Evolutionary conservation across 202 grass and related monocot genomes (phyloP).

Genomic region (Setaria italica): DNA sequence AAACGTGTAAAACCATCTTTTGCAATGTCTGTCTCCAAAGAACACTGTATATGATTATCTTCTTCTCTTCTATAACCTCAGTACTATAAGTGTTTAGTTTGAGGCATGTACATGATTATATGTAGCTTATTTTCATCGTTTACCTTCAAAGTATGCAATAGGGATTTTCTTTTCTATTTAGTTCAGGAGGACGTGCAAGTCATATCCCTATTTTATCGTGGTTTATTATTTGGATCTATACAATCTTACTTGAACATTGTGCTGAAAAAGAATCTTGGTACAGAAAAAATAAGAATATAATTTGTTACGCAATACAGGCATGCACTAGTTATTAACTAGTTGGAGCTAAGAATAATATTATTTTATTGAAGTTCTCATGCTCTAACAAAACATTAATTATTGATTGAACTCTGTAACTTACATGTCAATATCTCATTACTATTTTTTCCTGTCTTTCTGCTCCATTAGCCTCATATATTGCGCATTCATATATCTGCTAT

Average conservation of each 20-base stretch:
- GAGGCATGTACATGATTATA: neutral
- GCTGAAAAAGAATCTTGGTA: neutral
- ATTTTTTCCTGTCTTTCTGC: neutral
- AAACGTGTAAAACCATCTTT: neutral
- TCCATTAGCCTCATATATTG: neutral
- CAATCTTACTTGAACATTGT: neutral
- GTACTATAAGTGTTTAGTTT: neutral
- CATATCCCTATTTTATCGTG: constrained; percentile 4
- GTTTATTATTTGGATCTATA: neutral
- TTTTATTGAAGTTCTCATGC: neutral
- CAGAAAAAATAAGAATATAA: neutral
- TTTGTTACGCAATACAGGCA: neutral
- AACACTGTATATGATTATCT: neutral
- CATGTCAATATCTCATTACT: neutral
- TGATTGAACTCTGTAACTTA: neutral
- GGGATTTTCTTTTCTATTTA: constrained; percentile 20
- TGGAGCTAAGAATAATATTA: neutral
- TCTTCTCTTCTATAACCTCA: neutral
- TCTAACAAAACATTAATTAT: constrained; percentile 10
- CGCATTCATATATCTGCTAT: neutral
- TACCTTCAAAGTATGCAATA: neutral
- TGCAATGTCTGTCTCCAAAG: constrained; percentile 3
- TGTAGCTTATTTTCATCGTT: neutral
- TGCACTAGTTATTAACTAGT: neutral
- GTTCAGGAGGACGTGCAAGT: constrained; percentile 3